Percentiles rank a stretch among this genome's conserved stretches.
These are phyloP conservation scores for Phalaenopsis aphrodite DNA, from an alignment of 106 monocot genomes.

Conservation along the genomic window DNA sequence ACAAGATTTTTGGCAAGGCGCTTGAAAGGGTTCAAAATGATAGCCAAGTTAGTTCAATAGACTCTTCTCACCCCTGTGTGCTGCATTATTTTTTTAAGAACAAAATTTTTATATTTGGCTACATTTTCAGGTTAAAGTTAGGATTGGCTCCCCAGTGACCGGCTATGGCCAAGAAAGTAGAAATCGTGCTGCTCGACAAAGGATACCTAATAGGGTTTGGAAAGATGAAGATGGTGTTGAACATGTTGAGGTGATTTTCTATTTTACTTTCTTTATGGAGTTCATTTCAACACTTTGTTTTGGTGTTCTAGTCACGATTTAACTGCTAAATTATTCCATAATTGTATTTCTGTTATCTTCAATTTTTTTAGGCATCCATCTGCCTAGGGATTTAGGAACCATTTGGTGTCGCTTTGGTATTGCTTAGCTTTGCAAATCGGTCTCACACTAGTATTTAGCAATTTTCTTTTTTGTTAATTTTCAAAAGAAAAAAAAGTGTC, in stretches of 20 bases:
- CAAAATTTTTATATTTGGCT: background rate
- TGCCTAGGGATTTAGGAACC: too few relatives aligned
- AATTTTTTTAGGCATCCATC: too few relatives aligned
- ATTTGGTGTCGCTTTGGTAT: too few relatives aligned
- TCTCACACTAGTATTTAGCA: too few relatives aligned
- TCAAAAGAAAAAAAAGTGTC: too few relatives aligned
- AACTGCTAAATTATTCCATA: background rate
- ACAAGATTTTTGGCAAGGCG: conserved; percentile 97
- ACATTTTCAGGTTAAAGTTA: conserved; percentile 63
- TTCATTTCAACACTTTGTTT: too few relatives aligned
- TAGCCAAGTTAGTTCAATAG: conserved; percentile 52
- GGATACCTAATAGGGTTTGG: conserved; percentile 73
- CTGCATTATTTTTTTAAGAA: background rate
- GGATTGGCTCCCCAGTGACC: conserved; percentile 91
- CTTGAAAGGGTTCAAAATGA: conserved; percentile 88
- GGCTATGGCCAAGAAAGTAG: conserved; percentile 95
- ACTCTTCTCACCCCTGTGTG: background rate
- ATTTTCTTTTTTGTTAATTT: too few relatives aligned
- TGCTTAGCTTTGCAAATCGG: too few relatives aligned
- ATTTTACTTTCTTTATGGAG: background rate
- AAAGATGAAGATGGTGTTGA: conserved; percentile 94
- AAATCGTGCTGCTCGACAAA: conserved; percentile 94
- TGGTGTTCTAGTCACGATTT: too few relatives aligned
- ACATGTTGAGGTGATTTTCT: conserved; percentile 73
- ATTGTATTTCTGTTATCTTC: too few relatives aligned